Base-by-base conservation (phyloP, 2,329 filamentous ascomycete genomes). In the Botryotinia calthae region DNA sequence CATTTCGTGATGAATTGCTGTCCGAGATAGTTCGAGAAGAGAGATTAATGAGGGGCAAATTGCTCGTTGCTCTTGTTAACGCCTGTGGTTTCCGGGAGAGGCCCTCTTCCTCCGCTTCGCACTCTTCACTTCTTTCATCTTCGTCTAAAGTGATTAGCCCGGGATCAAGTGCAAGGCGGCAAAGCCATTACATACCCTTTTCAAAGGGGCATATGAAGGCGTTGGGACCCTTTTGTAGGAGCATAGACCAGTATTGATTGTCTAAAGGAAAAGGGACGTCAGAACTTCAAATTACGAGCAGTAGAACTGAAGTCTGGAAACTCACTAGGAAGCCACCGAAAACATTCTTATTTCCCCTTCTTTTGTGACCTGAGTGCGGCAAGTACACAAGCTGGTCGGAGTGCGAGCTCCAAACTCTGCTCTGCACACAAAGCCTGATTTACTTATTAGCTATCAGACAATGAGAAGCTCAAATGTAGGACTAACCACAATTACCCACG, bases 291-390 rank as follows among this genome's bases (percentile, higher is more conserved):
- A 16, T n/a, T 9, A 56, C 18, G 51, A 16, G 18, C 14, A 8
- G 4, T 28, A 7, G 51, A 8, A 54, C 6, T 28, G 2, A 56
- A 56, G 31, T 56, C 5, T 3, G n/a, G 3, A 56, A 14, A 56
- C n/a, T 56, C n/a, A 56, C 59, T 25, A 14, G 34, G 37, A 1
- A 37, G 14, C 14, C 8, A 3, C 16, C 25, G 22, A 25, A 16
- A n/a, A n/a, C 0, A 14, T 18, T n/a, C 2, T 25, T 51, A 1
- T n/a, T n/a, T 18, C 8, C 4, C 4, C 16, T 4, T 28, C 6
- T 4, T 10, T 25, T 54, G 16, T 12, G 51, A 10, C n/a, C 14
- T 28, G 14, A n/a, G 12, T 6, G 5, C 51, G 14, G 18, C 14
- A 6, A 58, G 8, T 10, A 10, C 2, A 20, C 20, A 25, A 62